Percentiles rank a stretch among this genome's conserved stretches.
Evolutionary conservation across 108 stramenopile species (phyloP).

Genomic region (Pelagomonas calceolata): DNA sequence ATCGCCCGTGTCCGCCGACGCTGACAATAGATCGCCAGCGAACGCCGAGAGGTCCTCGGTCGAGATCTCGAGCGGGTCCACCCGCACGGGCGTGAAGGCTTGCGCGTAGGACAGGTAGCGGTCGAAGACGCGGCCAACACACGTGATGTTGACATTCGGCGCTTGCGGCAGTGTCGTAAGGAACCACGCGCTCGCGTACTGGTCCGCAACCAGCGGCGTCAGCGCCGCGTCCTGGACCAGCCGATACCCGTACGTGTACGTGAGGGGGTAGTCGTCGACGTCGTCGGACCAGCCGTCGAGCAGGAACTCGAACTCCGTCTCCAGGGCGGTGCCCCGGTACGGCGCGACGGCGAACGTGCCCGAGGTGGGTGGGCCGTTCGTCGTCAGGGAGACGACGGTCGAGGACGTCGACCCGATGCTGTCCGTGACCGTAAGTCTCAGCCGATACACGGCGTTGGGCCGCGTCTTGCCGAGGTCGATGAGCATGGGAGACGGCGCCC

Average conservation of each 20-base stretch:
- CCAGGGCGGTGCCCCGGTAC: background rate
- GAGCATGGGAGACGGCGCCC: background rate
- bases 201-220: background rate
- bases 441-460: background rate
- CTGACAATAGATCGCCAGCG: background rate
- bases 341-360: background rate
- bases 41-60: background rate
- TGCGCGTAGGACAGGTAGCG: background rate
- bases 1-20: background rate
- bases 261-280: background rate
- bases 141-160: too few relatives aligned
- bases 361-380: background rate
- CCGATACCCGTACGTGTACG: background rate
- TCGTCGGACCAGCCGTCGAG: background rate
- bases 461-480: background rate
- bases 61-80: background rate
- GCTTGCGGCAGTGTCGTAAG: background rate
- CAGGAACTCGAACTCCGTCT: background rate
- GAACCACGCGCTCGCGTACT: background rate
- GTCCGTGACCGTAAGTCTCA: background rate
- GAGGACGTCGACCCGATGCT: background rate
- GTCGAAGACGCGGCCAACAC: background rate
- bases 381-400: background rate
- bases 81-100: too few relatives aligned
- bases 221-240: background rate